Conservation (phyloP, 805 yeast genomes). For the Metschnikowia drakensbergensis region DNA sequence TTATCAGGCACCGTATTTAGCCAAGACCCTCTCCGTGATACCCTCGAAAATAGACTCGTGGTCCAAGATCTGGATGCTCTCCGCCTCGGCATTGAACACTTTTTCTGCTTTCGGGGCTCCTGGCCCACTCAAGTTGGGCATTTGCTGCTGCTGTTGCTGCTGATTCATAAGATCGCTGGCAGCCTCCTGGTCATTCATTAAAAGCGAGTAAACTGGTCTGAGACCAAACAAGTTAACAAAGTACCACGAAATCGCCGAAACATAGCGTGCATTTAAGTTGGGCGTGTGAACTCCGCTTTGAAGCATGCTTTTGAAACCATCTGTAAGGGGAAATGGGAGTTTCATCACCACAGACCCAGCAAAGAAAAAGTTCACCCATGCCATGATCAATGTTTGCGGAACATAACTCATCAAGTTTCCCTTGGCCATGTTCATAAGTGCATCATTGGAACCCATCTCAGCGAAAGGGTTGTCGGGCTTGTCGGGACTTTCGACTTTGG, state of each 20-base stretch:
- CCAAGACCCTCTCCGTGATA: constrained; percentile 36
- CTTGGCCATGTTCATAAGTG: constrained; percentile 72
- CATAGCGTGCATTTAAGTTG: constrained; percentile 88
- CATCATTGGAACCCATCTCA: constrained; percentile 70
- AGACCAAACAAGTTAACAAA: constrained; percentile 84
- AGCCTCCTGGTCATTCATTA: constrained; percentile 52
- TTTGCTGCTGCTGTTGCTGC: constrained; percentile 37
- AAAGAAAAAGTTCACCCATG: constrained; percentile 92
- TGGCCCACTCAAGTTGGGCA: constrained; percentile 46
- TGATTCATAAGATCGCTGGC: constrained; percentile 43
- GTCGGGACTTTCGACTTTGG: constrained; percentile 40
- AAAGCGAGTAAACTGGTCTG: constrained; percentile 67
- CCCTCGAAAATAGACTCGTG: constrained; percentile 51
- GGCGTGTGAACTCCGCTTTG: constrained; percentile 83
- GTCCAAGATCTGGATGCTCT: constrained; percentile 60
- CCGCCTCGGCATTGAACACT: constrained; percentile 66
- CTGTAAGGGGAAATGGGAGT: constrained; percentile 87
- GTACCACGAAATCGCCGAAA: constrained; percentile 93
- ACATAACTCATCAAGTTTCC: constrained; percentile 77
- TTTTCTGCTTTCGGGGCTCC: constrained; percentile 62
- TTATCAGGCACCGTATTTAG: constrained; percentile 5
- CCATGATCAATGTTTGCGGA: constrained; percentile 93
- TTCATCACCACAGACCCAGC: constrained; percentile 79
- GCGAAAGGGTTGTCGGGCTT: constrained; percentile 57
- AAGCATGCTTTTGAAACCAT: constrained; percentile 85